These are phyloP conservation scores for Kockovaella imperatae DNA, from an alignment of 768 basidiomycete genomes.

Conservation along the genomic window DNA sequence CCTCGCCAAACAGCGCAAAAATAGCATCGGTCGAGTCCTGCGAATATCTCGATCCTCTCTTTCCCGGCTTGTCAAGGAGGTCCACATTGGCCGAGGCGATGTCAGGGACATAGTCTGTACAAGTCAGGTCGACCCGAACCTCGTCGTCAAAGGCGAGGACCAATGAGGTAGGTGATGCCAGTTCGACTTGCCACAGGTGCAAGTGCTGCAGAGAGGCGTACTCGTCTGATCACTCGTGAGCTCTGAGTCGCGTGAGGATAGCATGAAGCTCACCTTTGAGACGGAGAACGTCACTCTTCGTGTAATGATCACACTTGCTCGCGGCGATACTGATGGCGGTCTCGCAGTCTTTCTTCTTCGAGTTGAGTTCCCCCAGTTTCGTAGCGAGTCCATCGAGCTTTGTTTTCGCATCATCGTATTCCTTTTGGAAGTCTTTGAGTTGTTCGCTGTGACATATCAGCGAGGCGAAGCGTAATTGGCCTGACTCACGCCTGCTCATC, in stretches of 20 bases:
- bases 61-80: slow-evolving; percentile 14
- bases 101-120: slow-evolving; percentile 15
- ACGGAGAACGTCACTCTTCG: slow-evolving; percentile 31
- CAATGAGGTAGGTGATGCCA: slow-evolving; percentile 9
- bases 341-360: slow-evolving; percentile 22
- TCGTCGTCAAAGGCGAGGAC: slow-evolving; percentile 26
- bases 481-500: slow-evolving; percentile 33
- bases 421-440: slow-evolving; percentile 35
- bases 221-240: slow-evolving; percentile 33
- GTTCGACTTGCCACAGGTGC: slow-evolving; percentile 30
- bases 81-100: slow-evolving; percentile 15
- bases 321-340: slow-evolving; percentile 35
- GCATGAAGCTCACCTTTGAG: slow-evolving; percentile 34
- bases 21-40: slow-evolving; percentile 15
- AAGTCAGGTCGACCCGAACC: slow-evolving; percentile 20
- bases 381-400: slow-evolving; percentile 33
- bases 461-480: background rate
- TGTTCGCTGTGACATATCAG: slow-evolving; percentile 24
- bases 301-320: slow-evolving; percentile 41
- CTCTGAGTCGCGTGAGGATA: background rate
- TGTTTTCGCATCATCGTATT: slow-evolving; percentile 29
- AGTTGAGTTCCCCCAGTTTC: slow-evolving; percentile 32
- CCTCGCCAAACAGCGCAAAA: slow-evolving; percentile 24
- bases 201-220: slow-evolving; percentile 36
- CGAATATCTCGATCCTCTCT: background rate